These are phyloP conservation scores for Penicillium thymicola DNA, from an alignment of 2,329 filamentous ascomycete genomes.

Conservation along the genomic window DNA sequence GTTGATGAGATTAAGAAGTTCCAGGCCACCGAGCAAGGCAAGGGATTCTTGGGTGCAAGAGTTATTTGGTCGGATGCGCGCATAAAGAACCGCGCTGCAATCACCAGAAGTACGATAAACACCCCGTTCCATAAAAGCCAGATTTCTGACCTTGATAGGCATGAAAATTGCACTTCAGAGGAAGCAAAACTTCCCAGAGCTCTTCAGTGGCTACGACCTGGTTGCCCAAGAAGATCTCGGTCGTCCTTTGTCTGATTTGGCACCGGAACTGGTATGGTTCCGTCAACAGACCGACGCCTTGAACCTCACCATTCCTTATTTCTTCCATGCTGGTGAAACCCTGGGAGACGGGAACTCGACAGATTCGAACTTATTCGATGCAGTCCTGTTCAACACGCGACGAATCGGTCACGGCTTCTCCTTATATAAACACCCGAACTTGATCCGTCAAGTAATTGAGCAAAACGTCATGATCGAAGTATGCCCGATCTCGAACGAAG, in stretches of 20 bases:
- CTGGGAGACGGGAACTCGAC: slow-evolving; percentile 72
- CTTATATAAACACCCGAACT: slow-evolving; percentile 81
- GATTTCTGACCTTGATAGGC: slow-evolving; percentile 51
- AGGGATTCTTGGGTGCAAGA: background rate
- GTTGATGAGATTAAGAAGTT: background rate
- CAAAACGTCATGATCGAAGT: slow-evolving; percentile 80
- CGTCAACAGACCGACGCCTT: slow-evolving; percentile 72
- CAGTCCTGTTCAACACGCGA: slow-evolving; percentile 75
- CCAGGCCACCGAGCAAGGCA: background rate
- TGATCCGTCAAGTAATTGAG: slow-evolving; percentile 82
- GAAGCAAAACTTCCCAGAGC: slow-evolving; percentile 71
- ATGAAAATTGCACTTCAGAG: slow-evolving; percentile 83
- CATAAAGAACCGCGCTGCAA: background rate
- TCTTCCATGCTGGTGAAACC: slow-evolving; percentile 91
- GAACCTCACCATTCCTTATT: slow-evolving; percentile 79
- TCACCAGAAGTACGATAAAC: background rate
- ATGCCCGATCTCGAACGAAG: slow-evolving; percentile 87
- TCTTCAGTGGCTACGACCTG: slow-evolving; percentile 81
- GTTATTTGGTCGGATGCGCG: background rate
- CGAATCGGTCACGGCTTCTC: slow-evolving; percentile 85
- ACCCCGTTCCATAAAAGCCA: background rate
- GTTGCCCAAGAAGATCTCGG: slow-evolving; percentile 84
- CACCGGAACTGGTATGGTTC: slow-evolving; percentile 89
- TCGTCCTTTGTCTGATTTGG: slow-evolving; percentile 67
- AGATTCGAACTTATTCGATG: slow-evolving; percentile 82